Conservation (phyloP, 2,329 filamentous ascomycete species). For the Aureobasidium sp. region DNA sequence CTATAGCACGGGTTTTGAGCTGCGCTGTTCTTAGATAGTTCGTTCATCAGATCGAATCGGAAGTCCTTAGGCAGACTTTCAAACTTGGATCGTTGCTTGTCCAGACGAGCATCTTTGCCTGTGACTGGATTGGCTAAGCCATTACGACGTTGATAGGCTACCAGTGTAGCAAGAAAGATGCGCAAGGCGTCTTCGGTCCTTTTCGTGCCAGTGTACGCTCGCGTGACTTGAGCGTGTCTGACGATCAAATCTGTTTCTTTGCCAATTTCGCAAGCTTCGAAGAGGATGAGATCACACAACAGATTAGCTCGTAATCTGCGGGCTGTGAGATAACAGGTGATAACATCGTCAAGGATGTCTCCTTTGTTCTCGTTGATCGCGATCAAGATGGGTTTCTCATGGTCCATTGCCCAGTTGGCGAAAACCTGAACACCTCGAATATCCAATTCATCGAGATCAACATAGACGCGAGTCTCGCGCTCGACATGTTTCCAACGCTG, state of each 20-base stretch:
- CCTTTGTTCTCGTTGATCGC: not conserved
- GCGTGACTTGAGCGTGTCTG: not conserved
- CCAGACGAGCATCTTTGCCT: not conserved
- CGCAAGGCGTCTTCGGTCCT: not conserved
- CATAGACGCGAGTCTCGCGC: not conserved
- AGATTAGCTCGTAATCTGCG: not conserved
- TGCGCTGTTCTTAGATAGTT: not conserved
- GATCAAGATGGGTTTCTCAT: not conserved
- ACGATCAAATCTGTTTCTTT: not conserved
- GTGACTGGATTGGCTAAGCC: not conserved
- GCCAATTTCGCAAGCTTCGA: not conserved
- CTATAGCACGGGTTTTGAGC: not conserved
- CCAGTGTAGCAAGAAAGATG: not conserved
- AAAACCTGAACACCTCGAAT: not conserved
- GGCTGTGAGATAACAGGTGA: not conserved
- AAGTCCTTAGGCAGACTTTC: not conserved
- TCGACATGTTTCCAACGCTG: not conserved
- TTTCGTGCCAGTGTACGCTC: not conserved
- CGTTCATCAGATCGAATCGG: not conserved
- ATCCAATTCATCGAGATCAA: not conserved
- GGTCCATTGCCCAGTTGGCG: not conserved
- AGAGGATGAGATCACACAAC: not conserved
- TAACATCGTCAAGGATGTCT: not conserved
- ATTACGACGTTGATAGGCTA: not conserved
- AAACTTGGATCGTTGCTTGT: not conserved